Conservation (phyloP, 148 eudicot genomes). For the Polygonum maritimum region DNA sequence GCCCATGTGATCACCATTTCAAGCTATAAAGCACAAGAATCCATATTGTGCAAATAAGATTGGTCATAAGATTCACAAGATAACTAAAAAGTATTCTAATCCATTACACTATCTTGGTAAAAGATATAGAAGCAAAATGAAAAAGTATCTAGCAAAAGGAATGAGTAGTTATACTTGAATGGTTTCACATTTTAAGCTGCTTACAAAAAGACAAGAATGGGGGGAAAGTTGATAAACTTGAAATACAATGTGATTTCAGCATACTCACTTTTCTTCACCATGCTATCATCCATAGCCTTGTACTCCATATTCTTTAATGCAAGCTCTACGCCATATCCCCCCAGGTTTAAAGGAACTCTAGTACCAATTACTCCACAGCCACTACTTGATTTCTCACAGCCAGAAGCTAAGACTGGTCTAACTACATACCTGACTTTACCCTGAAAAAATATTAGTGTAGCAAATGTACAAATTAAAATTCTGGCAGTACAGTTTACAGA, state of each 20-base stretch:
- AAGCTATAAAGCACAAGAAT: background rate
- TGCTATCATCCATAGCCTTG: conserved; percentile 98
- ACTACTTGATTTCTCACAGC: conserved; percentile 60
- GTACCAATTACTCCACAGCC: conserved; percentile 73
- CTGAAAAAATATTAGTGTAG: conserved; percentile 31
- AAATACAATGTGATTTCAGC: conserved; percentile 2
- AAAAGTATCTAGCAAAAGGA: background rate
- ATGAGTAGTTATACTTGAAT: background rate
- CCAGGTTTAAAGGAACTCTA: conserved; percentile 69
- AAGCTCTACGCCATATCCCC: conserved; percentile 98
- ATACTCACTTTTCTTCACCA: conserved; percentile 61
- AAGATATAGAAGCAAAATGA: background rate
- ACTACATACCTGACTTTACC: conserved; percentile 69
- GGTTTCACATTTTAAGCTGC: background rate
- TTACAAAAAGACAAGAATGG: background rate
- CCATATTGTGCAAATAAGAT: background rate
- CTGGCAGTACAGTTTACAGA: background rate
- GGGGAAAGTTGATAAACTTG: background rate
- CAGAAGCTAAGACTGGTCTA: conserved; percentile 73
- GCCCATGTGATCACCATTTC: background rate
- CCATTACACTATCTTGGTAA: background rate
- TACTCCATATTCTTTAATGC: conserved; percentile 99
- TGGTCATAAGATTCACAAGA: background rate
- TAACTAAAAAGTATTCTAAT: background rate
- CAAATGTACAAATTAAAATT: background rate